A percentile compares a stretch with the other conserved stretches of the same genome.
phyloP scores from a whole-genome alignment of 2,329 filamentous ascomycete species.

The Trichoderma sp. region DNA sequence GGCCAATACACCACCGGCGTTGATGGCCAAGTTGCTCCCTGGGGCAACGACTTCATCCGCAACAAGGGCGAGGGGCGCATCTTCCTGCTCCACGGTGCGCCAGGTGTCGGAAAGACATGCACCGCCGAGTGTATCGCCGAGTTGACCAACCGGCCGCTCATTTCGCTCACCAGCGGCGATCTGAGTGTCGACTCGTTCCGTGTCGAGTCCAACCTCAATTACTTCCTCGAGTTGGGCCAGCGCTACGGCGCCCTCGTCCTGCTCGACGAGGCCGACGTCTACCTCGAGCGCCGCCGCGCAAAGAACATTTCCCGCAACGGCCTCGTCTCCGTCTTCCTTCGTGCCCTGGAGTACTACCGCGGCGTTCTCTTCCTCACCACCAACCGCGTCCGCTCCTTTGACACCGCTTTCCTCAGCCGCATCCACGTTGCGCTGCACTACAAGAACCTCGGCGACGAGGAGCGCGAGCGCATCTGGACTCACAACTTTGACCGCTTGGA shows the following conservation, averaged over 20 bases:
- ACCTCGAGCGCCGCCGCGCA: slow-evolving; percentile 51
- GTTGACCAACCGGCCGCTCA: slow-evolving; percentile 49
- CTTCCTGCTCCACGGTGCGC: slow-evolving; percentile 51
- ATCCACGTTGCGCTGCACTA: slow-evolving; percentile 52
- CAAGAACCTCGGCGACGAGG: slow-evolving; percentile 39
- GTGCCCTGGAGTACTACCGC: slow-evolving; percentile 52
- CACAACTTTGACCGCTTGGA: slow-evolving; percentile 47
- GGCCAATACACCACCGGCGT: slow-evolving; percentile 44
- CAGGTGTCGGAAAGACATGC: slow-evolving; percentile 58
- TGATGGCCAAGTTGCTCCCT: slow-evolving; percentile 42
- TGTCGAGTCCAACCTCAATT: slow-evolving; percentile 45
- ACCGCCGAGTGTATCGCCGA: slow-evolving; percentile 56
- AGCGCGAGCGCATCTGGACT: slow-evolving; percentile 46
- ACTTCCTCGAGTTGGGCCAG: slow-evolving; percentile 49
- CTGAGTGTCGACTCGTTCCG: slow-evolving; percentile 39
- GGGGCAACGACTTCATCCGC: slow-evolving; percentile 48
- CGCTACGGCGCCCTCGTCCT: slow-evolving; percentile 53
- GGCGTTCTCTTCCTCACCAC: slow-evolving; percentile 52
- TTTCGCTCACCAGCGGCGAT: slow-evolving; percentile 51
- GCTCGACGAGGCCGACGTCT: slow-evolving; percentile 61
- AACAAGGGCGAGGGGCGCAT: slow-evolving; percentile 52
- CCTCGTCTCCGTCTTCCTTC: slow-evolving; percentile 49
- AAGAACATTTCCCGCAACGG: slow-evolving; percentile 47
- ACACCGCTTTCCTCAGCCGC: slow-evolving; percentile 48
- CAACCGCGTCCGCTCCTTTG: slow-evolving; percentile 48